Evolutionary conservation across 1,139 yeast genomes (phyloP).

Genomic region (Suhomyces kunorum): DNA sequence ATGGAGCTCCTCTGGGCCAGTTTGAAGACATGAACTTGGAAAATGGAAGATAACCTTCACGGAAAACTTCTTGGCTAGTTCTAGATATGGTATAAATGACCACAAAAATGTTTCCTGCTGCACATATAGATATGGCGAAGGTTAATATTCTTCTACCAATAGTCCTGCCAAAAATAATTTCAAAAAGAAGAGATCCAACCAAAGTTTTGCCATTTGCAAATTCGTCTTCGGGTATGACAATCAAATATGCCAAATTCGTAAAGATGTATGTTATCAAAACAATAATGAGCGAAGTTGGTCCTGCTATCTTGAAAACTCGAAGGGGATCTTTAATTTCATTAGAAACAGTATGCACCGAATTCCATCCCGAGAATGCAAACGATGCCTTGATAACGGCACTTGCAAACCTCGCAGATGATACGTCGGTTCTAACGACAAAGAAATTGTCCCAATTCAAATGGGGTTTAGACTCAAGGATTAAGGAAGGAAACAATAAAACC

Average conservation of each 20-base stretch:
- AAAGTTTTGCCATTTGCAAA: conserved; percentile 56
- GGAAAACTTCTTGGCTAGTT: conserved; percentile 63
- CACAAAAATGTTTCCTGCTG: conserved; percentile 65
- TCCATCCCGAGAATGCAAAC: conserved; percentile 68
- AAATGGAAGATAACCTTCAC: conserved; percentile 63
- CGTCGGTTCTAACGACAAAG: conserved; percentile 27
- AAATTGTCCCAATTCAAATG: conserved; percentile 39
- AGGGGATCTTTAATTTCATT: conserved; percentile 62
- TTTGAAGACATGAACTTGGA: conserved; percentile 55
- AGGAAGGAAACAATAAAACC: conserved; percentile 45
- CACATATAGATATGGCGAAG: conserved; percentile 56
- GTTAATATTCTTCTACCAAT: conserved; percentile 57
- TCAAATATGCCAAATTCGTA: conserved; percentile 58
- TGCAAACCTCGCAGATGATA: conserved; percentile 49
- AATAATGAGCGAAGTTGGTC: conserved; percentile 53
- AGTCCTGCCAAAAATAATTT: conserved; percentile 53
- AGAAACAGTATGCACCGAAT: conserved; percentile 59
- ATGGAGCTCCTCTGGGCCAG: conserved; percentile 58
- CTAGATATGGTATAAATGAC: conserved; percentile 61
- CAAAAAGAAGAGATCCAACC: conserved; percentile 59
- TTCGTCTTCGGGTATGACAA: conserved; percentile 55
- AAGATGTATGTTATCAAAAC: conserved; percentile 53
- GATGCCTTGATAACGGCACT: conserved; percentile 60
- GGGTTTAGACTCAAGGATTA: conserved; percentile 43
- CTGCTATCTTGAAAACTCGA: conserved; percentile 59